Evolutionary conservation across 306 rosid genomes (phyloP).

Genomic region (Dalbergia cochinchinensis): DNA sequence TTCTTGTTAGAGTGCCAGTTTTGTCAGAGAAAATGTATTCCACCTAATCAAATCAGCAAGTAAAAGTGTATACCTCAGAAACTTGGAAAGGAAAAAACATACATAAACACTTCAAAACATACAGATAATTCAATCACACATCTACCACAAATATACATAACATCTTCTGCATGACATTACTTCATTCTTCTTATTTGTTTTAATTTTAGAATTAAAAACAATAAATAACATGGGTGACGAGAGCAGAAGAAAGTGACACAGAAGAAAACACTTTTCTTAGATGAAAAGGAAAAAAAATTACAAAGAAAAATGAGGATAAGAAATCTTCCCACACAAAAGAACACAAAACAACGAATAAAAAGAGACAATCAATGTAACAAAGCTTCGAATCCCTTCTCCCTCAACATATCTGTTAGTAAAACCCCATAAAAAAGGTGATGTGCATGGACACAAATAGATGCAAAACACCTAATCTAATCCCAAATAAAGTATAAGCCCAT

Average conservation of each 20-base stretch:
- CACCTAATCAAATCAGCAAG: constrained; percentile 67
- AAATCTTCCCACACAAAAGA: no score
- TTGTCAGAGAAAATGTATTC: constrained; percentile 98
- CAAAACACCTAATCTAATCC: neutral
- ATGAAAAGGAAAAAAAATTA: neutral
- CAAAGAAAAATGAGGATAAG: neutral
- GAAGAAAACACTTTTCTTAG: neutral
- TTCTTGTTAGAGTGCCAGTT: constrained; percentile 97
- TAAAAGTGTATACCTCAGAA: constrained; percentile 28
- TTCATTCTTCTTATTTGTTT: neutral
- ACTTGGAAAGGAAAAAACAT: constrained; percentile 9
- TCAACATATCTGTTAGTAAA: neutral
- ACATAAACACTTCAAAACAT: neutral
- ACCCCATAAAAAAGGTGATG: neutral
- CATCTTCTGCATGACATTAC: neutral
- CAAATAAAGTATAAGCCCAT: neutral
- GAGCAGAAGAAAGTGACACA: neutral
- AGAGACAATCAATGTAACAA: neutral
- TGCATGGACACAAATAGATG: neutral
- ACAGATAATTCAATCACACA: constrained; percentile 26
- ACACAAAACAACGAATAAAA: neutral
- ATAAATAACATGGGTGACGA: neutral
- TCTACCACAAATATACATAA: constrained; percentile 3
- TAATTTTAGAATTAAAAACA: constrained; percentile 15
- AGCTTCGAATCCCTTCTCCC: neutral